Evolutionary conservation across 2,329 filamentous ascomycete genomes (phyloP).

Genomic region (Fusarium sp.): DNA sequence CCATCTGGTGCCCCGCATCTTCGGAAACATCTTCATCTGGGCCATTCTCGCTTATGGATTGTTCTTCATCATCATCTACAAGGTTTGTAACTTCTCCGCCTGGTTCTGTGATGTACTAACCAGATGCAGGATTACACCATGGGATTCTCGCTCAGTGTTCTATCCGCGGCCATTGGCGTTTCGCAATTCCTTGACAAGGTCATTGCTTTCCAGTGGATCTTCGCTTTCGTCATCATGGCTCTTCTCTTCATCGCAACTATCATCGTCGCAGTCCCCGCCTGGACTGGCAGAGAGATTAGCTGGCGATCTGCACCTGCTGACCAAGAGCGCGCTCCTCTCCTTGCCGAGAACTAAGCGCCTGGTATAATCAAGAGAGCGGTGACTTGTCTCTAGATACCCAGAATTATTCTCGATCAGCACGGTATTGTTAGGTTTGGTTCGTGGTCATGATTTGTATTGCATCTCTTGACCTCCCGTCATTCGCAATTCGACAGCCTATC

Average conservation of each 20-base stretch:
- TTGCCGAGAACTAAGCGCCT: slow-evolving; percentile 55
- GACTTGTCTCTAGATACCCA: background rate
- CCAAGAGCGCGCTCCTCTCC: slow-evolving; percentile 67
- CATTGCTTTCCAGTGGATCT: slow-evolving; percentile 90
- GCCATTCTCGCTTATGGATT: slow-evolving; percentile 76
- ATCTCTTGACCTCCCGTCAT: slow-evolving; percentile 20
- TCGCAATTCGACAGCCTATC: slow-evolving; percentile 16
- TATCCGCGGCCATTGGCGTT: slow-evolving; percentile 77
- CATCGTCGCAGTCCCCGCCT: slow-evolving; percentile 68
- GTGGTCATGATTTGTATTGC: slow-evolving; percentile 9
- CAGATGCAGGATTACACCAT: slow-evolving; percentile 69
- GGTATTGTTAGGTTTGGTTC: background rate
- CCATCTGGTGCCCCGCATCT: slow-evolving; percentile 73
- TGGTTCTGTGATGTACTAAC: slow-evolving; percentile 20
- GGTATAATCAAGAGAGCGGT: background rate
- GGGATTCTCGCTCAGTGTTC: slow-evolving; percentile 77
- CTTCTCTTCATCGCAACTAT: slow-evolving; percentile 74
- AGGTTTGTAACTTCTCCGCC: slow-evolving; percentile 56
- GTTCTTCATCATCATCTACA: slow-evolving; percentile 77
- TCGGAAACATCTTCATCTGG: slow-evolving; percentile 91
- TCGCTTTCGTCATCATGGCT: slow-evolving; percentile 83
- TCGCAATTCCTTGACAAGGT: slow-evolving; percentile 76
- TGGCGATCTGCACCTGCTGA: slow-evolving; percentile 57
- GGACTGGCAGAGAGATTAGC: slow-evolving; percentile 64
- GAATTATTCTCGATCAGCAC: background rate